Percentiles rank a stretch among this genome's conserved stretches.
These are phyloP conservation scores for Phoenix roebelenii DNA, from an alignment of 176 grass and related monocot species.

Conservation along the genomic window DNA sequence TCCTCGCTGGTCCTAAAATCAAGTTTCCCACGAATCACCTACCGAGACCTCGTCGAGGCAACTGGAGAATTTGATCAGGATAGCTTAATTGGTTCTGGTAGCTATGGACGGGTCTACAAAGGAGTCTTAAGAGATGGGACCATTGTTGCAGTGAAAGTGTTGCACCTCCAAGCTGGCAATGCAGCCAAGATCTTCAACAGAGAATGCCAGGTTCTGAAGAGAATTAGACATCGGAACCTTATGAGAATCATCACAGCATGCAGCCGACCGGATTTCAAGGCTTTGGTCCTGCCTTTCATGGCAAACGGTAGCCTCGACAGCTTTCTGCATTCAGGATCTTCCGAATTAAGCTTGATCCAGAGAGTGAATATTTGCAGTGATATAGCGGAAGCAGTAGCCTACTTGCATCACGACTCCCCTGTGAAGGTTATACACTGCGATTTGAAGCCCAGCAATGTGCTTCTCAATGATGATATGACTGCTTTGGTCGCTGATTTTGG, in stretches of 20 bases:
- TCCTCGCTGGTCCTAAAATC: slow-evolving; percentile 57
- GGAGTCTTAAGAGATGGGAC: slow-evolving; percentile 55
- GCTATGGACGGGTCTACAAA: slow-evolving; percentile 73
- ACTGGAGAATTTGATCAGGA: slow-evolving; percentile 53
- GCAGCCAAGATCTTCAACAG: slow-evolving; percentile 84
- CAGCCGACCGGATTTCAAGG: slow-evolving; percentile 87
- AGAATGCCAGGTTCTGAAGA: slow-evolving; percentile 89
- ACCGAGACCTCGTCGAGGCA: slow-evolving; percentile 62
- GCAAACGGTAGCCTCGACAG: slow-evolving; percentile 82
- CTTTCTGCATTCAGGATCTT: slow-evolving; percentile 42
- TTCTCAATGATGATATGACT: slow-evolving; percentile 41
- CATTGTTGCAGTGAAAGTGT: slow-evolving; percentile 80
- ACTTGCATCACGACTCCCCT: slow-evolving; percentile 39
- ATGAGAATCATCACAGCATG: slow-evolving; percentile 90
- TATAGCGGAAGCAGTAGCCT: slow-evolving; percentile 31
- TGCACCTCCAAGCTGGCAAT: slow-evolving; percentile 74
- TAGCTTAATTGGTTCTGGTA: slow-evolving; percentile 58
- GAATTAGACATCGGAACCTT: slow-evolving; percentile 84
- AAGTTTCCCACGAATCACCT: slow-evolving; percentile 73
- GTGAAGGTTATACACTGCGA: slow-evolving; percentile 41
- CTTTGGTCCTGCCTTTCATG: slow-evolving; percentile 93
- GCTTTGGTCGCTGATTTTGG: slow-evolving; percentile 43
- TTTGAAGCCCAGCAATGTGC: slow-evolving; percentile 48
- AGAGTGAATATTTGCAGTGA: slow-evolving; percentile 33
- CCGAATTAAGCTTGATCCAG: slow-evolving; percentile 48